Base-by-base conservation (phyloP, 2,329 filamentous ascomycete genomes). In the Cordyceps cateniannulata region DNA sequence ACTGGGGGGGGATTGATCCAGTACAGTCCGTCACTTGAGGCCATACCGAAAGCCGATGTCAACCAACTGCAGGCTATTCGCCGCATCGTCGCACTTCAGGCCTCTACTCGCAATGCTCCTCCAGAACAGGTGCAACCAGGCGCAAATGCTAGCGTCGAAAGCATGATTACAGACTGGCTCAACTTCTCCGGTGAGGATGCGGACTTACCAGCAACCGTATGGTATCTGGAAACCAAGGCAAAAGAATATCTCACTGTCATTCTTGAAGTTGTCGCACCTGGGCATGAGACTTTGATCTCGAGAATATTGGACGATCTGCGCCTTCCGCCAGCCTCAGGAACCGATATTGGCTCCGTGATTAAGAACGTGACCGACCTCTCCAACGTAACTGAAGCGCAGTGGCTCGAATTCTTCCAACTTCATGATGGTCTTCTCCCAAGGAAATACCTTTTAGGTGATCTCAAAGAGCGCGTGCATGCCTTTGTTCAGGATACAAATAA, bases 401-500 rank as follows among this genome's bases (percentile, higher is more conserved):
- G 58, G 58, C 27, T 60, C 24, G 38, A 60, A 27, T 60, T 60
- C 16, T 60, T 53, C 38, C 14, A 10, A 16, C 58, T 49, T 3
- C 38, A 60, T 20, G 16, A n/a, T 29, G 50, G 22, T 2, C 38
- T 60, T 8, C 8, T 60, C 4, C 58, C 58, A 18, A 32, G 29
- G 16, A 32, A 48, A 12, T 60, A 60, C 14, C 27, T 60, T 12
- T 32, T 60, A 3, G 58, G 58, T 6, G 29, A 60, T 38, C 48
- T 60, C 1, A 51, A 53, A 14, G 24, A 29, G 12, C 49, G 58
- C 16, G 58, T 60, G n/a, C 58, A 60, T 24, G 18, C 58, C 5
- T 53, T 60, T 24, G 58, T 60, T 16, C 58, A 60, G 42, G 49
- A 60, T 22, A 29, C 53, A 5, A 53, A 50, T 18, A 60, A 53